These are phyloP conservation scores for Moniliophthora roreri DNA, from an alignment of 1,284 basidiomycete species.

Conservation along the genomic window DNA sequence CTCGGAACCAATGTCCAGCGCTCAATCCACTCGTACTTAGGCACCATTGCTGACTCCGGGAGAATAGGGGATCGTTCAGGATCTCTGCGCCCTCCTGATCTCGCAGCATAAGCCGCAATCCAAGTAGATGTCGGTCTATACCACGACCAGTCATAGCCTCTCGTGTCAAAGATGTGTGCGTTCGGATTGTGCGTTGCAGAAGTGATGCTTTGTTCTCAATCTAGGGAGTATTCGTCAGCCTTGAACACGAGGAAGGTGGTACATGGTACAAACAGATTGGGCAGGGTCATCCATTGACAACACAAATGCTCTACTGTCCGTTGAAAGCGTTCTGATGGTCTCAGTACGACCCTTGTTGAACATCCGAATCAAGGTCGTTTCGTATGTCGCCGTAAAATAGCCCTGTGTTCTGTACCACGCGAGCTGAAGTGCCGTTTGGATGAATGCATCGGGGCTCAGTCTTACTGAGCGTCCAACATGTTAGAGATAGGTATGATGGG, in stretches of 20 bases:
- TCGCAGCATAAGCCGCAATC: conserved; percentile 72
- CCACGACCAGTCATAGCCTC: conserved; percentile 84
- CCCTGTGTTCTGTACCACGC: conserved; percentile 86
- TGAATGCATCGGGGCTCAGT: conserved; percentile 85
- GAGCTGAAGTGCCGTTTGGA: conserved; percentile 93
- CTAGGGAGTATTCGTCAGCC: conserved; percentile 28
- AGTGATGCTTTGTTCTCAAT: conserved; percentile 45
- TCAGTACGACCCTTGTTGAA: conserved; percentile 93
- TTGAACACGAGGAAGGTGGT: not conserved
- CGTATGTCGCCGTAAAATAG: conserved; percentile 88
- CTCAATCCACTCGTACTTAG: conserved; percentile 91
- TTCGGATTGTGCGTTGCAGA: conserved; percentile 69
- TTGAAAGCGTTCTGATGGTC: conserved; percentile 81
- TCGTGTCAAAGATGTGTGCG: conserved; percentile 77
- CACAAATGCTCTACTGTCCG: conserved; percentile 80
- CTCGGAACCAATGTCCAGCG: conserved; percentile 85
- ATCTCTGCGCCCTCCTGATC: conserved; percentile 42
- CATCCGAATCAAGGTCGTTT: conserved; percentile 91
- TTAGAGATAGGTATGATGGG: conserved; percentile 3
- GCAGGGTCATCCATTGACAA: conserved; percentile 68
- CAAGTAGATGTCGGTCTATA: conserved; percentile 91
- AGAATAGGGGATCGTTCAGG: conserved; percentile 82
- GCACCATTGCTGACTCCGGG: conserved; percentile 83
- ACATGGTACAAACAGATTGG: conserved; percentile 39
- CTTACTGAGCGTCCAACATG: conserved; percentile 45